phyloP scores from a whole-genome alignment of 2,329 filamentous ascomycete genomes.

The Hypoxylon rubiginosum region DNA sequence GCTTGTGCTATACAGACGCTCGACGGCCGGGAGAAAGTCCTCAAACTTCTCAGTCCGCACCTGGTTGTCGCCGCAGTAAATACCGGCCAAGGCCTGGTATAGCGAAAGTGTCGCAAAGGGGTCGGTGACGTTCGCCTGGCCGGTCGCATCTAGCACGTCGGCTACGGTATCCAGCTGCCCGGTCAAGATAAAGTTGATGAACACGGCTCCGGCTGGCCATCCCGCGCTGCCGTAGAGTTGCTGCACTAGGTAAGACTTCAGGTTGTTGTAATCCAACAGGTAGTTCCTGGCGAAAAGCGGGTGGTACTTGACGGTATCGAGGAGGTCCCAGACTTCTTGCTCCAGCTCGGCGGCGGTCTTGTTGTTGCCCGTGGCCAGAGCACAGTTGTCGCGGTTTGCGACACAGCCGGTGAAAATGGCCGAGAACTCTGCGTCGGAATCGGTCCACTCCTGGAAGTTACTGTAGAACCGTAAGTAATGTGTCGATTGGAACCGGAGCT shows the following conservation, averaged over 20 bases:
- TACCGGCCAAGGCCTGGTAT: slow-evolving; percentile 42
- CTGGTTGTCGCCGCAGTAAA: slow-evolving; percentile 55
- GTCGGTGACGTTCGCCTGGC: not conserved
- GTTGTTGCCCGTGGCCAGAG: slow-evolving; percentile 44
- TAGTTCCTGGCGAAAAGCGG: slow-evolving; percentile 45
- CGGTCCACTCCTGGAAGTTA: slow-evolving; percentile 45
- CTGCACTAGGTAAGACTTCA: slow-evolving; percentile 40
- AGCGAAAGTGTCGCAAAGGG: not conserved
- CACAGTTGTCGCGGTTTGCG: slow-evolving; percentile 45
- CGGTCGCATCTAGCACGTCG: not conserved
- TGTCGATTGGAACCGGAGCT: not conserved
- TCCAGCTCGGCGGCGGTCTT: slow-evolving; percentile 57
- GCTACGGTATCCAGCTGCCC: slow-evolving; percentile 24
- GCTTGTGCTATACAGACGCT: slow-evolving; percentile 46
- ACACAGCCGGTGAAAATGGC: slow-evolving; percentile 50
- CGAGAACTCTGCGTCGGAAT: slow-evolving; percentile 49
- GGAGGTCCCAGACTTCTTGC: slow-evolving; percentile 53
- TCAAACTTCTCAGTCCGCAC: slow-evolving; percentile 47
- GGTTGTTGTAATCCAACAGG: slow-evolving; percentile 46
- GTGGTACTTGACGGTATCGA: slow-evolving; percentile 48
- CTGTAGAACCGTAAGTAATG: slow-evolving; percentile 18
- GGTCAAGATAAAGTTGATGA: slow-evolving; percentile 34
- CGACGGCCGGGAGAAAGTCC: slow-evolving; percentile 46
- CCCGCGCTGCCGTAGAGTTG: slow-evolving; percentile 41
- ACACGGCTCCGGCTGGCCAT: slow-evolving; percentile 31